phyloP scores from a whole-genome alignment of 2,329 filamentous ascomycete species.

The Paramyrothecium roridum region DNA sequence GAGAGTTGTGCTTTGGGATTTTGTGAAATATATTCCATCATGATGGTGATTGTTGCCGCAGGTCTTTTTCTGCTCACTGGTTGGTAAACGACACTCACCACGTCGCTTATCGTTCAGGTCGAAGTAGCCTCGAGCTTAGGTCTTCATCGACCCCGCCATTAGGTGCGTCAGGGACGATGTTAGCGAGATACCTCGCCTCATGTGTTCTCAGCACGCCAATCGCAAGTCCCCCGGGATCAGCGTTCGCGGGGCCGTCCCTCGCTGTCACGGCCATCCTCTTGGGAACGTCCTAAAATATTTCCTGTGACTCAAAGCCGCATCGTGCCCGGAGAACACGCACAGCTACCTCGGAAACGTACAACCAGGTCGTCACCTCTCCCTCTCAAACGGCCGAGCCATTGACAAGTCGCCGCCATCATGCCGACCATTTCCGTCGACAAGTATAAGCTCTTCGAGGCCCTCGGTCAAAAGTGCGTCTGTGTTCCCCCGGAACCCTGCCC shows the following conservation, averaged over 20 bases:
- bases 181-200: slow-evolving; percentile 10
- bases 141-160: background rate
- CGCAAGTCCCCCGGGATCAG: background rate
- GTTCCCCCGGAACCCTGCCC: slow-evolving; percentile 12
- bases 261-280: slow-evolving; percentile 9
- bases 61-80: too few relatives aligned
- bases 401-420: slow-evolving; percentile 54
- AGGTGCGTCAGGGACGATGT: background rate
- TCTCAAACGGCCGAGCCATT: slow-evolving; percentile 12
- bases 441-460: slow-evolving; percentile 87
- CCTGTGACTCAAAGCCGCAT: slow-evolving; percentile 31
- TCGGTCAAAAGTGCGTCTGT: slow-evolving; percentile 71
- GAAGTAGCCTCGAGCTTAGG: background rate
- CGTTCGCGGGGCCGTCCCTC: slow-evolving; percentile 11
- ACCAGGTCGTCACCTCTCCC: background rate
- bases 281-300: slow-evolving; percentile 28
- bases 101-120: background rate
- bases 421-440: slow-evolving; percentile 97
- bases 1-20: too few relatives aligned
- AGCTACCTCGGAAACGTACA: background rate
- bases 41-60: too few relatives aligned
- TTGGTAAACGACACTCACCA: too few relatives aligned
- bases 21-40: too few relatives aligned
- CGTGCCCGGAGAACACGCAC: slow-evolving; percentile 14
- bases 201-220: too few relatives aligned